A percentile compares a stretch with the other conserved stretches of the same genome.
phyloP scores from a whole-genome alignment of 116 monocot species.

The Posidonia oceanica region DNA sequence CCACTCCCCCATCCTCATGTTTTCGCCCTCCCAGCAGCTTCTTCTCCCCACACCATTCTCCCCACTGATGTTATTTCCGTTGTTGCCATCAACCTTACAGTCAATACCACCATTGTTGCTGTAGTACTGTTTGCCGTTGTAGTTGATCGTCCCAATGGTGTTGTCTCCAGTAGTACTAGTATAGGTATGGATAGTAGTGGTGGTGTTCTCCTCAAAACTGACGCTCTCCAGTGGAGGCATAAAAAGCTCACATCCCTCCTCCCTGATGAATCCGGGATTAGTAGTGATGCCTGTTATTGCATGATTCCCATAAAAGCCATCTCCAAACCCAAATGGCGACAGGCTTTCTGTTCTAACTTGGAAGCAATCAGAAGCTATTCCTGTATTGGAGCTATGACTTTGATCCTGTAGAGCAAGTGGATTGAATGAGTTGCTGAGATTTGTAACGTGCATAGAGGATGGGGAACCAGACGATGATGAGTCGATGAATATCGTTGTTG shows the following conservation, averaged over 20 bases:
- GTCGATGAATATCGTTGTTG: not conserved
- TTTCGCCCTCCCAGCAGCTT: conserved; percentile 31
- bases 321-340: not conserved
- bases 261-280: not conserved
- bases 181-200: conserved; percentile 4
- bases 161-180: not conserved
- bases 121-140: not conserved
- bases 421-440: not conserved
- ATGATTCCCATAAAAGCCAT: conserved; percentile 8
- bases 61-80: not conserved
- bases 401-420: not conserved
- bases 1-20: conserved; percentile 56
- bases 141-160: not conserved
- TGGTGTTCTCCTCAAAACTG: conserved; percentile 20
- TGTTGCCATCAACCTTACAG: not conserved
- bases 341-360: not conserved
- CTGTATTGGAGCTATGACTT: not conserved
- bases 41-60: conserved; percentile 10
- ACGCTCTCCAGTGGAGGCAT: conserved; percentile 28
- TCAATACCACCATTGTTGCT: not conserved
- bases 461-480: conserved; percentile 2
- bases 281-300: conserved; percentile 2
- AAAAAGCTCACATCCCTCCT: conserved; percentile 12
- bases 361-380: not conserved
- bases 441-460: conserved; percentile 3